Percentiles rank a stretch among this genome's conserved stretches.
These are phyloP conservation scores for Mrakia frigida DNA, from an alignment of 768 basidiomycete genomes.

Conservation along the genomic window DNA sequence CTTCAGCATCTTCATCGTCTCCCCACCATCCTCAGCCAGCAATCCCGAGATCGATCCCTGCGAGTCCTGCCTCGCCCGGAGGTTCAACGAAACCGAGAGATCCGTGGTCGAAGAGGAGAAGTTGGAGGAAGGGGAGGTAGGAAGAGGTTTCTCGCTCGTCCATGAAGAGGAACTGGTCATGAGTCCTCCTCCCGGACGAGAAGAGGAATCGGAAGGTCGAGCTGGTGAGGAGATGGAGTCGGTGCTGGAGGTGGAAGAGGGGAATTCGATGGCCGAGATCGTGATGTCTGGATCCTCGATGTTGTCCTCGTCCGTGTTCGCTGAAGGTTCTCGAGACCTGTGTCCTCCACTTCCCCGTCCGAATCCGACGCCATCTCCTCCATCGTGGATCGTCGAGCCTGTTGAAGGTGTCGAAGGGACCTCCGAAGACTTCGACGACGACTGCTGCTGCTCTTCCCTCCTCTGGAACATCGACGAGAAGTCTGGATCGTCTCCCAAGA, in stretches of 20 bases:
- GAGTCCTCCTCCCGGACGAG: too few relatives aligned
- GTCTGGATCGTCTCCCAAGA: conserved; percentile 30
- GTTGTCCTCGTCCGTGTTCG: background rate
- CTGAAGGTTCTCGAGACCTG: conserved; percentile 2
- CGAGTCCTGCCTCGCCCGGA: conserved; percentile 22
- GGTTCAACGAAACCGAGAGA: background rate
- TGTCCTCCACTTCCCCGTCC: background rate
- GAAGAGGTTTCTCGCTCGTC: background rate
- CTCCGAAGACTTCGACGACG: background rate
- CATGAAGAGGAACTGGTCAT: background rate
- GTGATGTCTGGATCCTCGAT: background rate
- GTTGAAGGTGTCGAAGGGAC: background rate
- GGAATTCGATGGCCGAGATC: conserved; percentile 8
- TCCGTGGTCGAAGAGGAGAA: background rate
- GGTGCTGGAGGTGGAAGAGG: background rate
- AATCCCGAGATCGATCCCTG: conserved; percentile 39
- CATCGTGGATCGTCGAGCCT: background rate
- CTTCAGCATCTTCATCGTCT: conserved; percentile 46
- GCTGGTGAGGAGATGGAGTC: background rate
- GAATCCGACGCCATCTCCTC: background rate
- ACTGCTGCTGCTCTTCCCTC: background rate
- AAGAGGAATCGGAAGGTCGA: background rate
- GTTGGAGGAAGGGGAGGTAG: background rate
- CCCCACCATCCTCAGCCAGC: conserved; percentile 56
- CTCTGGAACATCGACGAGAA: conserved; percentile 28